Conservation (phyloP, 495 filamentous ascomycete species). For the Penicillium silybi region DNA sequence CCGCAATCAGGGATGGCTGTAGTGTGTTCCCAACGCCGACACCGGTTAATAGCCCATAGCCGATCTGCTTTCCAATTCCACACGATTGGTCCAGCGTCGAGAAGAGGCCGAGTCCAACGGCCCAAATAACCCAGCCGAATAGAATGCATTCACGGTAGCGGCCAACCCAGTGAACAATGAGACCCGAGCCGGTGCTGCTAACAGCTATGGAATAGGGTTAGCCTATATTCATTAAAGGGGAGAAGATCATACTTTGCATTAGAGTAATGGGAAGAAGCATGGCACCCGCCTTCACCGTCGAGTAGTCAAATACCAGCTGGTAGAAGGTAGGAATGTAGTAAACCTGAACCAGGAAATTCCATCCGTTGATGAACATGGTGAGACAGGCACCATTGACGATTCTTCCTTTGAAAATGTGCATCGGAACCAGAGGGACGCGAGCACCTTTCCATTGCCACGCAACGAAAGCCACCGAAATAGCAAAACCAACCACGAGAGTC, state of each 20-base stretch:
- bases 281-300: constrained; percentile 46
- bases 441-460: constrained; percentile 48
- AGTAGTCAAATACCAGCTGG: constrained; percentile 51
- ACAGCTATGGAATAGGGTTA: constrained; percentile 23
- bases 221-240: neutral
- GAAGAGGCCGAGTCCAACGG: constrained; percentile 49
- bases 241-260: constrained; percentile 39
- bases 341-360: constrained; percentile 52
- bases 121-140: constrained; percentile 51
- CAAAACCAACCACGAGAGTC: constrained; percentile 44
- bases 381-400: constrained; percentile 51
- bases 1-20: constrained; percentile 49
- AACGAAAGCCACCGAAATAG: constrained; percentile 41
- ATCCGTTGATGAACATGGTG: constrained; percentile 54
- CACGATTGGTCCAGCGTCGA: constrained; percentile 48
- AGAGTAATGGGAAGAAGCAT: constrained; percentile 52
- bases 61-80: constrained; percentile 50
- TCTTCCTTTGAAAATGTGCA: constrained; percentile 47
- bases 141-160: constrained; percentile 51
- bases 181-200: constrained; percentile 49
- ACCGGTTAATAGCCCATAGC: constrained; percentile 49
- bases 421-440: constrained; percentile 25
- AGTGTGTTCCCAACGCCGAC: constrained; percentile 52
- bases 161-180: constrained; percentile 50
- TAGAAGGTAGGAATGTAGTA: constrained; percentile 57